These are phyloP conservation scores for Tubosaeta sp. DNA, from an alignment of 768 basidiomycete genomes.

Conservation along the genomic window DNA sequence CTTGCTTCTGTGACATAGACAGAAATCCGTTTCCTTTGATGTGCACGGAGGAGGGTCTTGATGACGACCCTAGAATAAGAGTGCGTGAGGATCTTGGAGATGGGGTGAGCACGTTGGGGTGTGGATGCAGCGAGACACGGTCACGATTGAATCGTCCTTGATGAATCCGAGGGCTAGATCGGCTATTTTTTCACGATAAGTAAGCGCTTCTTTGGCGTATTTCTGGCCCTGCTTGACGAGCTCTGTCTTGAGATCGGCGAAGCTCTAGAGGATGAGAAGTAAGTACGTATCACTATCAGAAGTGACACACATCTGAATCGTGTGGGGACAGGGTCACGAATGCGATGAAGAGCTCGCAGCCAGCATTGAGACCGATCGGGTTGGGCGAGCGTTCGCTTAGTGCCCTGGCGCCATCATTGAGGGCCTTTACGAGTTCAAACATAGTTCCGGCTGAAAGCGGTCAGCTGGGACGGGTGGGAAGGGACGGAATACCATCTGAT, in stretches of 20 bases:
- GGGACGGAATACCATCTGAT: slow-evolving; percentile 59
- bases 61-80: slow-evolving; percentile 96
- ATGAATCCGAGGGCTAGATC: slow-evolving; percentile 88
- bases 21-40: slow-evolving; percentile 88
- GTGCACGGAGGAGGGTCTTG: slow-evolving; percentile 86
- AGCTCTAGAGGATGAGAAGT: slow-evolving; percentile 49
- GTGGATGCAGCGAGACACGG: slow-evolving; percentile 25
- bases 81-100: slow-evolving; percentile 84
- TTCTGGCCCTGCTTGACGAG: slow-evolving; percentile 76
- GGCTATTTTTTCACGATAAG: slow-evolving; percentile 88
- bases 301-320: slow-evolving; percentile 63
- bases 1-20: slow-evolving; percentile 97
- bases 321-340: slow-evolving; percentile 85
- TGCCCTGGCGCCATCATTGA: slow-evolving; percentile 67
- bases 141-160: slow-evolving; percentile 87
- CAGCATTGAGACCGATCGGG: slow-evolving; percentile 82
- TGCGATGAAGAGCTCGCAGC: slow-evolving; percentile 85
- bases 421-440: slow-evolving; percentile 85
- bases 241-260: slow-evolving; percentile 77
- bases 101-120: slow-evolving; percentile 12
- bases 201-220: slow-evolving; percentile 74
- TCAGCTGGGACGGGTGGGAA: slow-evolving; percentile 5
- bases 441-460: slow-evolving; percentile 71
- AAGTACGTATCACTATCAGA: slow-evolving; percentile 5
- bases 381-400: slow-evolving; percentile 65